Percentiles rank a stretch among this genome's conserved stretches.
phyloP scores from a whole-genome alignment of 805 yeast species.

The Suhomyces sp. region DNA sequence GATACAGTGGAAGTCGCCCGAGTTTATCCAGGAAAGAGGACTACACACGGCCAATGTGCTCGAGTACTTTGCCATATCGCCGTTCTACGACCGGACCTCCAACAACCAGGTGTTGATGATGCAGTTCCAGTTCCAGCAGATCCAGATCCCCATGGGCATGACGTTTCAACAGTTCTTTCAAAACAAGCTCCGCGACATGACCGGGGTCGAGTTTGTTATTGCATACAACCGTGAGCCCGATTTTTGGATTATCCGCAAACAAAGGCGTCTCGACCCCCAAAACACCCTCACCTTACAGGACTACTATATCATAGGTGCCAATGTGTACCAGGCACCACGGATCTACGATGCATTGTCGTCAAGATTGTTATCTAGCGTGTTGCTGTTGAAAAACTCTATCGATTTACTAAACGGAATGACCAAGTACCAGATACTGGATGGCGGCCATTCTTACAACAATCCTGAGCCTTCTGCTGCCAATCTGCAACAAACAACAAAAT shows the following conservation, averaged over 20 bases:
- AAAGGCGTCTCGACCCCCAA: slow-evolving; percentile 55
- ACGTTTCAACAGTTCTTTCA: slow-evolving; percentile 40
- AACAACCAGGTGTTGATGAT: slow-evolving; percentile 92
- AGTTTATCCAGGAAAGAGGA: slow-evolving; percentile 91
- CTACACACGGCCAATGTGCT: slow-evolving; percentile 85
- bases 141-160: slow-evolving; percentile 27
- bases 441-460: slow-evolving; percentile 28
- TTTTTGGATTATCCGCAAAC: slow-evolving; percentile 87
- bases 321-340: slow-evolving; percentile 86
- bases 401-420: slow-evolving; percentile 32
- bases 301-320: slow-evolving; percentile 87
- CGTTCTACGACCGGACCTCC: slow-evolving; percentile 90
- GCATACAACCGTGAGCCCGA: slow-evolving; percentile 81
- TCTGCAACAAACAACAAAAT: slow-evolving; percentile 4
- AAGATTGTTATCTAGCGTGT: slow-evolving; percentile 47
- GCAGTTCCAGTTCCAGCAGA: slow-evolving; percentile 83
- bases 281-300: slow-evolving; percentile 60
- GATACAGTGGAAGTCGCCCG: slow-evolving; percentile 95
- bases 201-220: slow-evolving; percentile 81
- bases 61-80: slow-evolving; percentile 90
- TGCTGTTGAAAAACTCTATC: slow-evolving; percentile 33
- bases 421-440: slow-evolving; percentile 30
- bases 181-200: slow-evolving; percentile 67
- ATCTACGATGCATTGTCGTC: slow-evolving; percentile 70
- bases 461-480: slow-evolving; percentile 9